Conservation (phyloP, 169 alveolate genomes). For the Cystoisospora suis region DNA sequence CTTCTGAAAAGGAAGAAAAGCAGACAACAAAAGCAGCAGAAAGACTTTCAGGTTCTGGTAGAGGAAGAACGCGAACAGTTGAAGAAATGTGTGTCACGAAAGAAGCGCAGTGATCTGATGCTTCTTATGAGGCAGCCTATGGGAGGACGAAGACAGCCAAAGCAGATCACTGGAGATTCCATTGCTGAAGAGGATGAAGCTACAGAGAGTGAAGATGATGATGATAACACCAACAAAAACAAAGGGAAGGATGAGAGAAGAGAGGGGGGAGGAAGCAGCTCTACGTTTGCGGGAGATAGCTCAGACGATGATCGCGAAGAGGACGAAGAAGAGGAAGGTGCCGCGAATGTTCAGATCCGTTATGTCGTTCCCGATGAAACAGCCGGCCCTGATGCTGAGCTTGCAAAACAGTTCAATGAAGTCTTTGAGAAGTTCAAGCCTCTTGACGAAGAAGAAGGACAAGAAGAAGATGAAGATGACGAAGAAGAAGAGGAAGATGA, state of each 20-base stretch:
- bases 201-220: background rate
- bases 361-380: slow-evolving; percentile 31
- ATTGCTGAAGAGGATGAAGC: background rate
- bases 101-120: background rate
- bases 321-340: slow-evolving; percentile 39
- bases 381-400: slow-evolving; percentile 10
- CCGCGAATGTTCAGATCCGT: background rate
- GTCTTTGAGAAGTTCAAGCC: slow-evolving; percentile 1
- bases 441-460: background rate
- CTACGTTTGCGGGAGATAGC: background rate
- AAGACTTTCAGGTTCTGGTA: slow-evolving; percentile 10
- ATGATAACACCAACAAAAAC: background rate
- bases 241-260: background rate
- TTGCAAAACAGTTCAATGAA: slow-evolving; percentile 27
- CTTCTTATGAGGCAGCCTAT: background rate
- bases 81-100: background rate
- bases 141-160: background rate
- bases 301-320: background rate
- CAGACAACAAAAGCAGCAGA: slow-evolving; percentile 16
- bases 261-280: no score
- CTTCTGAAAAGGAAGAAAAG: slow-evolving; percentile 42
- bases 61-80: slow-evolving; percentile 21
- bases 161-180: background rate
- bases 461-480: slow-evolving; percentile 22
- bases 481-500: slow-evolving; percentile 50